Percentiles rank a stretch among this genome's conserved stretches.
phyloP scores from a whole-genome alignment of 495 filamentous ascomycete species.

The Thermothielavioides terrestris region DNA sequence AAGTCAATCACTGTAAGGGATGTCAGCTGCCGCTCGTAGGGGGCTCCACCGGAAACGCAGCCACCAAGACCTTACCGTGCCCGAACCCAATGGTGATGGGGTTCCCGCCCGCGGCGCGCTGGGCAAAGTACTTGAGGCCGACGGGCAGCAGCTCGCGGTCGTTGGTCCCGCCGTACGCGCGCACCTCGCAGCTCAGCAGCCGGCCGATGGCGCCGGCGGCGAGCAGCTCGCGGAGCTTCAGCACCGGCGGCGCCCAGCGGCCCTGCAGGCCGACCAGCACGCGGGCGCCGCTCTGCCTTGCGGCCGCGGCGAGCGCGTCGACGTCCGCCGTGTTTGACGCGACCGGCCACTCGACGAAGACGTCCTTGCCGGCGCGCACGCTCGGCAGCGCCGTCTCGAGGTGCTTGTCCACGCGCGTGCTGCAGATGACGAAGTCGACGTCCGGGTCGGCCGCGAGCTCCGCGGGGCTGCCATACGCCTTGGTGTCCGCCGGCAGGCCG shows the following conservation, averaged over 20 bases:
- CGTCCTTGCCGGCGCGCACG: slow-evolving; percentile 39
- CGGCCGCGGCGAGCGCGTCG: slow-evolving; percentile 31
- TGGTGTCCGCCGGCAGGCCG: slow-evolving; percentile 29
- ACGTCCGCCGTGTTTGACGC: slow-evolving; percentile 13
- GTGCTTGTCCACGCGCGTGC: slow-evolving; percentile 38
- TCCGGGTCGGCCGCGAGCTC: slow-evolving; percentile 43
- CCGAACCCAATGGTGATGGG: too few species aligned
- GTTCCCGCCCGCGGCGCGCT: too few species aligned
- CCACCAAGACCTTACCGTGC: too few species aligned
- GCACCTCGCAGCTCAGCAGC: slow-evolving; percentile 11
- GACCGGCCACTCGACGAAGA: slow-evolving; percentile 48
- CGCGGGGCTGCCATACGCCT: slow-evolving; percentile 37
- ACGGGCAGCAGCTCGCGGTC: too few species aligned
- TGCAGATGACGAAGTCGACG: slow-evolving; percentile 45
- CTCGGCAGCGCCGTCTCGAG: slow-evolving; percentile 36
- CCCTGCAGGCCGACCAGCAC: slow-evolving; percentile 27
- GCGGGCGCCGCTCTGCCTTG: slow-evolving; percentile 24
- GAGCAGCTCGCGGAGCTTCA: slow-evolving; percentile 20
- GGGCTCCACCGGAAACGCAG: too few species aligned
- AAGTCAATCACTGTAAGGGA: too few species aligned
- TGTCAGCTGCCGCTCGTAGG: too few species aligned
- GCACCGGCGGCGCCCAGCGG: slow-evolving; percentile 9
- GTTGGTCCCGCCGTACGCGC: too few species aligned
- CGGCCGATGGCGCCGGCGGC: slow-evolving; percentile 18
- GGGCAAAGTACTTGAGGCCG: too few species aligned